These are phyloP conservation scores for Fraxinus platypoda DNA, from an alignment of 305 asterid genomes.

Conservation along the genomic window DNA sequence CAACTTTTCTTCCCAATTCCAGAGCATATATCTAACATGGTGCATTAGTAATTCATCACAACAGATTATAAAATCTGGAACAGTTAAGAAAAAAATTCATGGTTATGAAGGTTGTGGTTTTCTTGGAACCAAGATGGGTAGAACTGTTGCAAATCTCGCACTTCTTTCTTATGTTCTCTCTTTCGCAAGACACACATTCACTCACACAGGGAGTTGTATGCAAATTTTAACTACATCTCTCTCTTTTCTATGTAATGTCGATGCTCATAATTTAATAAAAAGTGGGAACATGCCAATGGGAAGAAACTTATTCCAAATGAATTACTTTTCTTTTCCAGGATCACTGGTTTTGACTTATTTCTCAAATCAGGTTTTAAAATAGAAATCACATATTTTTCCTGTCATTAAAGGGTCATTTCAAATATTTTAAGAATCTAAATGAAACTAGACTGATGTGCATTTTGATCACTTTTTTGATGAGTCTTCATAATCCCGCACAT, in stretches of 20 bases:
- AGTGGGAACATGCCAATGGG: neutral
- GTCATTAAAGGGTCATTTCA: neutral
- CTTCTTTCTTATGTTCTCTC: neutral
- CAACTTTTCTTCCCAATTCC: slow-evolving; percentile 9
- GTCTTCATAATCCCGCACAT: neutral
- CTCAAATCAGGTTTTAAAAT: neutral
- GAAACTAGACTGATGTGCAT: neutral
- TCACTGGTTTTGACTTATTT: neutral
- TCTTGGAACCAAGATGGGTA: neutral
- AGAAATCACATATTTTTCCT: neutral
- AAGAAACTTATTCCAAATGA: neutral
- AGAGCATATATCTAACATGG: neutral
- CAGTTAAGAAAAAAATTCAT: neutral
- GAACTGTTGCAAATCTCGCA: neutral
- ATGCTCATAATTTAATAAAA: neutral
- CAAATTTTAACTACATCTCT: neutral
- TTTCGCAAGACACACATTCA: neutral
- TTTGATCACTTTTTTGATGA: neutral
- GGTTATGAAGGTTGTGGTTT: neutral
- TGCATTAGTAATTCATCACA: slow-evolving; percentile 5
- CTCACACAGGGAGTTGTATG: neutral
- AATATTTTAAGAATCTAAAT: neutral
- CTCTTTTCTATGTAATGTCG: neutral
- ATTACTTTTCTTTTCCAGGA: neutral
- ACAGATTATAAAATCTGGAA: neutral